These are phyloP conservation scores for Venustampulla echinocandica DNA, from an alignment of 495 filamentous ascomycete genomes.

Conservation along the genomic window DNA sequence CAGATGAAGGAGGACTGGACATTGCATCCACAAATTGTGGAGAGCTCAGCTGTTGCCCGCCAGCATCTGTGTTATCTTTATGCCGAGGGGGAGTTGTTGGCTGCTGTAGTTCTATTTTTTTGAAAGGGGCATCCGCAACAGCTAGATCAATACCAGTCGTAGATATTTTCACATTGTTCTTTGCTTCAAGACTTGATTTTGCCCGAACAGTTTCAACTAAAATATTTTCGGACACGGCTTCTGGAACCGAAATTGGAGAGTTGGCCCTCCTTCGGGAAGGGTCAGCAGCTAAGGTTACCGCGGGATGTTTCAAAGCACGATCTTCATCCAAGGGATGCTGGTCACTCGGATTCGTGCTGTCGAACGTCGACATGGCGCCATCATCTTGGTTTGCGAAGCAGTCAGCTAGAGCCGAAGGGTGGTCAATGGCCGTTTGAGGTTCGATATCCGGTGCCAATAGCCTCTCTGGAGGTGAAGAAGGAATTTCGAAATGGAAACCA, in stretches of 20 bases:
- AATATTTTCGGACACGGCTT: too few species aligned
- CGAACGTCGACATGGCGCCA: constrained; percentile 7
- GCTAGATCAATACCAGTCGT: neutral
- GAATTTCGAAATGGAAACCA: constrained; percentile 1
- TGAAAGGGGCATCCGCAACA: neutral
- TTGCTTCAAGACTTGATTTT: too few species aligned
- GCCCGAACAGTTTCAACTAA: too few species aligned
- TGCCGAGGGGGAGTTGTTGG: neutral
- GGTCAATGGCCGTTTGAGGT: neutral
- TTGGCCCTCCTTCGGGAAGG: too few species aligned
- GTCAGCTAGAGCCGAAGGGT: constrained; percentile 21
- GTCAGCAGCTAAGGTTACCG: too few species aligned
- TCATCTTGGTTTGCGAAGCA: constrained; percentile 3
- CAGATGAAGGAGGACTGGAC: constrained; percentile 28
- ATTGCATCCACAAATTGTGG: constrained; percentile 38
- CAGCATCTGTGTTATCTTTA: neutral
- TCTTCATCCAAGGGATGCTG: neutral
- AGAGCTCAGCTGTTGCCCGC: constrained; percentile 3
- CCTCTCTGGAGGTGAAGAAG: constrained; percentile 15
- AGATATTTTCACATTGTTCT: neutral
- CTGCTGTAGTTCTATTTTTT: neutral
- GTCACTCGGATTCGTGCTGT: neutral
- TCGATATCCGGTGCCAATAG: constrained; percentile 3
- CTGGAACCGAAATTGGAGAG: too few species aligned
- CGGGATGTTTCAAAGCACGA: neutral